Base-by-base conservation (phyloP, 2,329 filamentous ascomycete genomes). In the Fusarium oxysporum region DNA sequence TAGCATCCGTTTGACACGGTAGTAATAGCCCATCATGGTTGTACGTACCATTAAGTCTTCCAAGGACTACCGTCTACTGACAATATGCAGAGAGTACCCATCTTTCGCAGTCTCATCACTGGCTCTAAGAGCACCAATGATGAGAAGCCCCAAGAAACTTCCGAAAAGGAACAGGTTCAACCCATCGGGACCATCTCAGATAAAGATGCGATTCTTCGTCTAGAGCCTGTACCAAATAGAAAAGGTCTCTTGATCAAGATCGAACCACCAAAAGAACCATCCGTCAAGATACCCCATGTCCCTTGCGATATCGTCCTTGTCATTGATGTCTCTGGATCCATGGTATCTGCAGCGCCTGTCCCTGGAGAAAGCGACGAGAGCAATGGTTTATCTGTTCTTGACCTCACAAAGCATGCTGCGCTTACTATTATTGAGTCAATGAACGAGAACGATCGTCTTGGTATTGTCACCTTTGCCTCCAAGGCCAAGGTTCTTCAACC, bases 251-350 rank as follows among this genome's bases (percentile, higher is more conserved):
- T 89, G 7, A 77, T 88, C 71, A 85, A 83, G 51, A 78, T 89
- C 16, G 77, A 82, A 8, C 85, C 87, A 1, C 87, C 87, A 0
- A 77, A 45, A 6, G 60, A 77, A 11, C 85, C 85, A 3, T 33
- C 44, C 0, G 23, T 73, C 5, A 28, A 71, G 1, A 68, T 81
- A 0, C 62, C 74, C 11, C 86, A 88, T 74, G 82, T 86, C 0
- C 85, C 88, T 4, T 90, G 87, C 76, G 89, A 91, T 68, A 87
- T 91, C 37, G 89, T 90, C 5, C 83, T 91, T 6, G 88, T 89
- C 21, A 90, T 91, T 60, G 89, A 91, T 75, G 83, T 90, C 19
- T 91, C 89, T 1, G 83, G 82, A 0, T 90, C 88, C 79, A 92
- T 91, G 89, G 56, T 65, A 2, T 58, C 66, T 0, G 72, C 79